phyloP scores from a whole-genome alignment of 805 yeast genomes.

The Ogataea chonburiensis region DNA sequence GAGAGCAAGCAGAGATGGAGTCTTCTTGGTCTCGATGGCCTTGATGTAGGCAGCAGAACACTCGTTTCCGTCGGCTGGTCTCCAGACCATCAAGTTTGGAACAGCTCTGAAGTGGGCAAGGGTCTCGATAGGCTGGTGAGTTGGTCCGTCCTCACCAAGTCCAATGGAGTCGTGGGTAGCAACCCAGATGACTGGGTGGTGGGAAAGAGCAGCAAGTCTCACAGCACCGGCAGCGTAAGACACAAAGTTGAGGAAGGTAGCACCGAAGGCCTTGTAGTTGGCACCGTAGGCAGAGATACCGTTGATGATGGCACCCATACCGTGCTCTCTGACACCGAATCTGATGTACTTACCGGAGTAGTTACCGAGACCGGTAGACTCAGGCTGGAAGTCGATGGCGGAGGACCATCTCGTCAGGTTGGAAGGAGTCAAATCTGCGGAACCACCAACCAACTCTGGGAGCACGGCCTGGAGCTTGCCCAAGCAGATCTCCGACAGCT shows the following conservation, averaged over 20 bases:
- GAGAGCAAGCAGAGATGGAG: constrained; percentile 75
- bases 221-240: constrained; percentile 85
- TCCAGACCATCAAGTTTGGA: constrained; percentile 83
- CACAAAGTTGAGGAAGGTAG: constrained; percentile 94
- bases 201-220: constrained; percentile 79
- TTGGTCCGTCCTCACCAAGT: constrained; percentile 91
- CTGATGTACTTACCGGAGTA: constrained; percentile 92
- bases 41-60: constrained; percentile 76
- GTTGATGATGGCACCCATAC: constrained; percentile 97
- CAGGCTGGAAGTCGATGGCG: constrained; percentile 92
- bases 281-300: constrained; percentile 93
- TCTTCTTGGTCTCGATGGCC: constrained; percentile 57
- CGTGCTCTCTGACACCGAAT: constrained; percentile 99
- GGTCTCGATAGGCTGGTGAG: constrained; percentile 90
- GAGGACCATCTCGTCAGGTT: constrained; percentile 86
- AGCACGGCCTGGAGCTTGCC: constrained; percentile 56
- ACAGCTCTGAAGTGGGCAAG: constrained; percentile 82
- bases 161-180: constrained; percentile 91
- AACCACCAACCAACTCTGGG: constrained; percentile 95
- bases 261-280: constrained; percentile 88
- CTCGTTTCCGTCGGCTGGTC: constrained; percentile 94
- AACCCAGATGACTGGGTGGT: constrained; percentile 81
- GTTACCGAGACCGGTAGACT: constrained; percentile 73
- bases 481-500: constrained; percentile 81
- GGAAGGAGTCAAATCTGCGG: constrained; percentile 97